Percentiles rank a stretch among this genome's conserved stretches.
These are phyloP conservation scores for Solanum habrochaites DNA, from an alignment of 257 asterid species.

Conservation along the genomic window DNA sequence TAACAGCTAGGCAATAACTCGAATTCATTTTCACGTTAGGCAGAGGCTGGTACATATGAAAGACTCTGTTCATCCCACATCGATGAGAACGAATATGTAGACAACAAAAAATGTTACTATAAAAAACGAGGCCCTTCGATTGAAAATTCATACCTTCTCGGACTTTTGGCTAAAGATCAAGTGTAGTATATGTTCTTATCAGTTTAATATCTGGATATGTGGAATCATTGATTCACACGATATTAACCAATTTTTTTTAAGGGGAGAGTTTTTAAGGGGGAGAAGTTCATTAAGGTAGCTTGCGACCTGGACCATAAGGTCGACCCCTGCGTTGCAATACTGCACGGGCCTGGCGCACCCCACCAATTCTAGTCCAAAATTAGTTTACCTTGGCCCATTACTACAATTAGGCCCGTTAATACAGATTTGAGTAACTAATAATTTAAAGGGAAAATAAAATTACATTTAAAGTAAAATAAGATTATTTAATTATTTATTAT, in stretches of 20 bases:
- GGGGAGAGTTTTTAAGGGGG: no score
- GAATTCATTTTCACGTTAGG: neutral
- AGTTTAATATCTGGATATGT: neutral
- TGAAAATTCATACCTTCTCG: conserved; percentile 27
- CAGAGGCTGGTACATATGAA: neutral
- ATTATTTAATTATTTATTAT: no score
- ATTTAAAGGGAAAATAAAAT: no score
- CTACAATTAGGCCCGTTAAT: no score
- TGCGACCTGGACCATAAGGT: neutral
- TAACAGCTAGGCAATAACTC: neutral
- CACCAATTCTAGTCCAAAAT: neutral
- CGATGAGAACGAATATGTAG: neutral
- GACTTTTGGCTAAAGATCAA: conserved; percentile 55
- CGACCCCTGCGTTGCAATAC: neutral
- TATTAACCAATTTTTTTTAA: neutral
- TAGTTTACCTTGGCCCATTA: rapidly evolving
- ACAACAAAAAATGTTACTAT: neutral
- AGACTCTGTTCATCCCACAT: neutral
- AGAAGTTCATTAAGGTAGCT: neutral
- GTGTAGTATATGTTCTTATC: conserved; percentile 4
- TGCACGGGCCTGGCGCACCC: neutral
- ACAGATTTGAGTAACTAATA: no score
- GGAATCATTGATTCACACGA: rapidly evolving
- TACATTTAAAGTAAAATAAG: no score
- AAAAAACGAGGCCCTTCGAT: neutral